Evolutionary conservation across 1,284 basidiomycete genomes (phyloP).

Genomic region (Neotropicomus parvogracilis): DNA sequence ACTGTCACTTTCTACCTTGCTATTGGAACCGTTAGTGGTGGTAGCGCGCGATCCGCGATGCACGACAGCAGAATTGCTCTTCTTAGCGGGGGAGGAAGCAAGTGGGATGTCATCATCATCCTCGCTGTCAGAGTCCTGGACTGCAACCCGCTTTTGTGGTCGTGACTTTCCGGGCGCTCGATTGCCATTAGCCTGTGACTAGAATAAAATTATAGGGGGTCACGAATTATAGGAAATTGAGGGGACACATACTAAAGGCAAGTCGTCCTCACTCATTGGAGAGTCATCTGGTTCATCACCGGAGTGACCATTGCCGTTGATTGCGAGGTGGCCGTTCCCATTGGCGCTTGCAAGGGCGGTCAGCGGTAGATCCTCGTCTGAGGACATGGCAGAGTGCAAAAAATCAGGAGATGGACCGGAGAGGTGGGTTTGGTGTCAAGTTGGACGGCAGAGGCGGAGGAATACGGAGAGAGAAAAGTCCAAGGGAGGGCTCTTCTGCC

Average conservation of each 20-base stretch:
- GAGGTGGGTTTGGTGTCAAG: slow-evolving; percentile 1
- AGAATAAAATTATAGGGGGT: slow-evolving; percentile 21
- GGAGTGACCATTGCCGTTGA: slow-evolving; percentile 44
- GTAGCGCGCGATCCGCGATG: slow-evolving; percentile 42
- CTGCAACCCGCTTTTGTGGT: slow-evolving; percentile 58
- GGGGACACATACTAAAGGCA: slow-evolving; percentile 58
- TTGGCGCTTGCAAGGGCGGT: slow-evolving; percentile 41
- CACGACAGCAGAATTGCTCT: slow-evolving; percentile 38
- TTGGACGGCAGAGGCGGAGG: slow-evolving; percentile 11
- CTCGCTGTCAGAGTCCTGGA: slow-evolving; percentile 55
- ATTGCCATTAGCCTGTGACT: slow-evolving; percentile 42
- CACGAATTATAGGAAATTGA: not conserved
- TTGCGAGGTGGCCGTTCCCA: slow-evolving; percentile 34
- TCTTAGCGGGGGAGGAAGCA: slow-evolving; percentile 65
- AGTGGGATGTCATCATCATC: slow-evolving; percentile 73
- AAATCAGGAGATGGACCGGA: not conserved
- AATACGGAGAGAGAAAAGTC: slow-evolving; percentile 26
- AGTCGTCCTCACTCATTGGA: slow-evolving; percentile 62
- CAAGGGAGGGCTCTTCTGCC: slow-evolving; percentile 19
- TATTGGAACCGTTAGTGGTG: slow-evolving; percentile 34
- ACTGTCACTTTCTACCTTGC: slow-evolving; percentile 39
- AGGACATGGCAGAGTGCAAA: slow-evolving; percentile 42
- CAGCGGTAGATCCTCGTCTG: slow-evolving; percentile 68
- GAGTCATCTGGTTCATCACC: slow-evolving; percentile 42
- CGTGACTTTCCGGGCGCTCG: slow-evolving; percentile 47